Evolutionary conservation across 2,329 filamentous ascomycete genomes (phyloP), one percentile per base, ranked within the genome.

Genomic region (Cordyceps pruinosa): DNA sequence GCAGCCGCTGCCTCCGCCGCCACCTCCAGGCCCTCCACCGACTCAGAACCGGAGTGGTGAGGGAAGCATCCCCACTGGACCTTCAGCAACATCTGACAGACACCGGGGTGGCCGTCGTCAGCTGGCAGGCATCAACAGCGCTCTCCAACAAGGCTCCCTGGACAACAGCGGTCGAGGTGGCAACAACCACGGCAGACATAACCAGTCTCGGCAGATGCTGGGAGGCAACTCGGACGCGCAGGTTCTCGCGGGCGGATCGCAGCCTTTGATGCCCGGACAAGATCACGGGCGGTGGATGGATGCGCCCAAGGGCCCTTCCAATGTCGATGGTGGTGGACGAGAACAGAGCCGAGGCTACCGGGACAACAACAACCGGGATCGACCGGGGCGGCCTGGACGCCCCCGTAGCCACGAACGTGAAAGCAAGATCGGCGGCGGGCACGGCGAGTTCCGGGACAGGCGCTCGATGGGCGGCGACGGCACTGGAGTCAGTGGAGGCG

Each of bases 51-150:
- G 64, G 39, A 59, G 63, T 37, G 66, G 59, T 21, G 71, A 72
- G 3, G 50, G 59, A 3, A 63, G 60, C 19, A 68, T 71, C 5
- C 71, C 70, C 2, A 72, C 74, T 7, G 71, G 70, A 0, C 71
- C 71, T 15, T 64, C 72, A 10, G 70, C 71, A 26, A 62, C 65
- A 9, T 66, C 66, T 21, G 74, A 77, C 28, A 69, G 75, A 30
- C 58, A 28, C 70, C 66, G 61, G 62, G 75, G 78, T 30, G 73
- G 77, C 19, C 72, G 76, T 58, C 74, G 82, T 58, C 81, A 85
- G 62, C 71, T 86, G 30, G 77, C 78, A 13, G 78, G 80, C 46
- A 85, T 87, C 59, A 83, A 85, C 62, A 83, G 71, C 60, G 81
- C 77, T 51, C 73, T 85, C 4, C 77, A 80, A 61, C 77, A 77